Base-by-base conservation (phyloP, 2,329 filamentous ascomycete genomes). In the Botrytis sinoallii region DNA sequence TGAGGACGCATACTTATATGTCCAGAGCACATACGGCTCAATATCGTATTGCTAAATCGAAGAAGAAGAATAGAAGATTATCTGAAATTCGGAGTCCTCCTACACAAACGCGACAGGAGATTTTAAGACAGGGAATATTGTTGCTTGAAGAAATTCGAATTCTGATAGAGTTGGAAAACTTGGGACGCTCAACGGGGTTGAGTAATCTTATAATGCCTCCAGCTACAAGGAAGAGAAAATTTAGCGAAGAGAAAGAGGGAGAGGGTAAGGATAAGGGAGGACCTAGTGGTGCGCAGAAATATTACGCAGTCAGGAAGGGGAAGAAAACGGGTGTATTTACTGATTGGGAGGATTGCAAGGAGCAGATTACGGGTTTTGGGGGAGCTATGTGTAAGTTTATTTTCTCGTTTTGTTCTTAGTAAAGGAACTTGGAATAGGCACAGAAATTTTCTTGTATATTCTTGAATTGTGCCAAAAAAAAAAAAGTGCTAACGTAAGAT, bases 381-480 rank as follows among this genome's bases (percentile, higher is more conserved):
- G 91, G 91, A 32, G 91, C 92, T 73, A 83, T 87, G 52, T 93
- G 92, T 94, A 84, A 82, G 91, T 88, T 61, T 72, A 42, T 38
- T 42, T 32, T 35, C 9, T 61, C 12, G 44, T 57, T 40, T 63
- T 25, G 10, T 57, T 29, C 14, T 57, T 9, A 18, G 5, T 18
- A 40, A 40, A 16, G 18, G 0, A 22, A 29, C 4, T 18, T 4
- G 16, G n/a, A 25, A 40, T 64, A 14, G 9, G 29, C 32, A 46
- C 63, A 29, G 40, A 18, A 20, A 48, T 44, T 5, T 44, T 63
- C 6, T 38, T 69, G 52, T 68, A 73, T 52, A 65, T 42, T 35
- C 60, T 55, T 29, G 74, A 77, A 63, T 70, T 68, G 7, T 48
- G 42, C 1, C 9, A n/a, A 29, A 20, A 20, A 12, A 32, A 61